A percentile compares a stretch with the other conserved stretches of the same genome.
Conservation (phyloP, 1,284 basidiomycete genomes). For the Cystobasidiaceae sp. region DNA sequence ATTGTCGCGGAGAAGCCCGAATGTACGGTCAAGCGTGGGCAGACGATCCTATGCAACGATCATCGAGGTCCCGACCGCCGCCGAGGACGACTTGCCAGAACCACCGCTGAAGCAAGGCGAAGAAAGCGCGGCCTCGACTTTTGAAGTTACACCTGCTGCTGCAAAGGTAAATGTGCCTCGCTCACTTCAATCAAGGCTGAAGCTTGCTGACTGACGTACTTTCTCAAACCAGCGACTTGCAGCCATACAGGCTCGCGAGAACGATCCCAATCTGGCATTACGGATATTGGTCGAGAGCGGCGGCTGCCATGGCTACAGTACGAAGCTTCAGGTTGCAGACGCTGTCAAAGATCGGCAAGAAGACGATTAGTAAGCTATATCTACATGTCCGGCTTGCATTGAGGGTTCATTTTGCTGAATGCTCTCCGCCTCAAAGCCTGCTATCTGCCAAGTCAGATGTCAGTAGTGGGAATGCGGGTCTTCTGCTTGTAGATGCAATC, state of each 20-base stretch:
- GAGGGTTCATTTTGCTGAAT: too few relatives aligned
- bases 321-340: constrained; percentile 71
- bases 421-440: too few relatives aligned
- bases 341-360: constrained; percentile 49
- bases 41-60: constrained; percentile 24
- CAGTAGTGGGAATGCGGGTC: neutral
- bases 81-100: constrained; percentile 29
- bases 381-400: neutral
- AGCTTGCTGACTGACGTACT: neutral
- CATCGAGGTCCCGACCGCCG: constrained; percentile 17
- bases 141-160: constrained; percentile 15
- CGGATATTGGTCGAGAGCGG: constrained; percentile 78
- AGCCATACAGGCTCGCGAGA: constrained; percentile 57
- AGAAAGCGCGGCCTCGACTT: constrained; percentile 7
- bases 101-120: constrained; percentile 10
- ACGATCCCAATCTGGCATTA: constrained; percentile 59
- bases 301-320: constrained; percentile 89
- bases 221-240: constrained; percentile 58
- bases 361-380: constrained; percentile 69
- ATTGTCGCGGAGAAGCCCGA: too few relatives aligned
- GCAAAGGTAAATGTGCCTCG: constrained; percentile 4
- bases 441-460: neutral
- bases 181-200: neutral
- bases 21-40: too few relatives aligned
- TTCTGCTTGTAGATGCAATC: constrained; percentile 64